Evolutionary conservation across 352 stramenopile species (phyloP).

Genomic region (Pythium scleroteichum): DNA sequence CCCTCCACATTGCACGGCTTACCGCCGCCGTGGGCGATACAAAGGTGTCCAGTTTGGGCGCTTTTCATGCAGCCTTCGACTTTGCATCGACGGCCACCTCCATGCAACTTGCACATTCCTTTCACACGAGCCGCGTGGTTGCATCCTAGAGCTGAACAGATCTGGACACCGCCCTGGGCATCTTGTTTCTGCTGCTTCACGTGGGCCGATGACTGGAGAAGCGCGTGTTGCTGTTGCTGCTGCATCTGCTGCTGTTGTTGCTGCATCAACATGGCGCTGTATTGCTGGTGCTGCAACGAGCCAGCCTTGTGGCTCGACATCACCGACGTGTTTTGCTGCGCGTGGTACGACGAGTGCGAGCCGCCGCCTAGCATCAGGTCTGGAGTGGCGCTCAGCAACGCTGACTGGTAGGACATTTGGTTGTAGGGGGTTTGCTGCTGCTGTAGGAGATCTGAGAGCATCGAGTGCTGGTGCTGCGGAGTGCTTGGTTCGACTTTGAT

Average conservation of each 20-base stretch:
- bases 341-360: constrained; percentile 2
- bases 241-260: constrained; percentile 41
- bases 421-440: constrained; percentile 59
- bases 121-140: constrained; percentile 78
- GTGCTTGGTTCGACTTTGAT: constrained; percentile 43
- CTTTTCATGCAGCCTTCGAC: constrained; percentile 89
- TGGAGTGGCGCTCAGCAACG: constrained; percentile 42
- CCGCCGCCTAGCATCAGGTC: constrained; percentile 45
- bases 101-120: constrained; percentile 87
- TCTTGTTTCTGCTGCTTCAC: constrained; percentile 63
- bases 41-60: constrained; percentile 81
- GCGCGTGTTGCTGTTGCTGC: constrained; percentile 30
- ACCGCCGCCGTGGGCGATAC: constrained; percentile 82
- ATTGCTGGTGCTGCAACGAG: constrained; percentile 47
- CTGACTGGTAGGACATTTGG: constrained; percentile 58
- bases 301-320: constrained; percentile 10
- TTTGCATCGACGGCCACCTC: constrained; percentile 78
- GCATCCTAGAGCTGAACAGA: constrained; percentile 77
- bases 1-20: constrained; percentile 85
- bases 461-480: constrained; percentile 22
- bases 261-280: constrained; percentile 67
- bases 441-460: constrained; percentile 57
- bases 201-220: constrained; percentile 40
- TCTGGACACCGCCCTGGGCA: constrained; percentile 45
- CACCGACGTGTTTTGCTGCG: background rate